Percentiles rank a stretch among this genome's conserved stretches.
phyloP scores from a whole-genome alignment of 441 rosid species.

The Biscutella laevigata region DNA sequence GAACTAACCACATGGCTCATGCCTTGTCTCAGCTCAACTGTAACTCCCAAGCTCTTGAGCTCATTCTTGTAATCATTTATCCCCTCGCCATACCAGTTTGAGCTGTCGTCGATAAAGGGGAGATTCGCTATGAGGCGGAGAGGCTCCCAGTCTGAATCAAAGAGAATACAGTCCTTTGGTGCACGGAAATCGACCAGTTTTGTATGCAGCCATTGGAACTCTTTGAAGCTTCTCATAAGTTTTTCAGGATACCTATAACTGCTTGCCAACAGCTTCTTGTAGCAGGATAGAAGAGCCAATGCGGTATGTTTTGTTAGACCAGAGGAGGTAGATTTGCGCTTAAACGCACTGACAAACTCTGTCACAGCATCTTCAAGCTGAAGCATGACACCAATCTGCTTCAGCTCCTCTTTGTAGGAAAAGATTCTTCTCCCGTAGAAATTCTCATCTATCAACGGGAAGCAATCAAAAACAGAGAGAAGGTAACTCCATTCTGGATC shows the following conservation, averaged over 20 bases:
- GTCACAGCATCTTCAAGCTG: slow-evolving; percentile 41
- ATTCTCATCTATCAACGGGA: slow-evolving; percentile 35
- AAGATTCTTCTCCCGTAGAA: slow-evolving; percentile 35
- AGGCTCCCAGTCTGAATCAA: slow-evolving; percentile 44
- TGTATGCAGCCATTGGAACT: slow-evolving; percentile 48
- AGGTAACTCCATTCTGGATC: slow-evolving; percentile 52
- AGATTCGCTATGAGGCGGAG: slow-evolving; percentile 43
- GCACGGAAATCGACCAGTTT: slow-evolving; percentile 41
- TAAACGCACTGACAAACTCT: slow-evolving; percentile 31
- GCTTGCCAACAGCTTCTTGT: slow-evolving; percentile 29
- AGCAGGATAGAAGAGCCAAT: slow-evolving; percentile 38
- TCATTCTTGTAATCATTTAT: slow-evolving; percentile 37
- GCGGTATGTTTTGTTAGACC: slow-evolving; percentile 32
- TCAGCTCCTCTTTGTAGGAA: slow-evolving; percentile 33
- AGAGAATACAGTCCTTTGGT: slow-evolving; percentile 52
- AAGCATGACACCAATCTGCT: slow-evolving; percentile 36
- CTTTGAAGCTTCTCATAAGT: slow-evolving; percentile 26
- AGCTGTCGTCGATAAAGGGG: slow-evolving; percentile 47
- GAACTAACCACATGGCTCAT: slow-evolving; percentile 35
- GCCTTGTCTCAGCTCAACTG: slow-evolving; percentile 36
- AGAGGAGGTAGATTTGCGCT: slow-evolving; percentile 27
- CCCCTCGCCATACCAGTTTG: slow-evolving; percentile 33
- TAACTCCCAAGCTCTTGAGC: slow-evolving; percentile 41
- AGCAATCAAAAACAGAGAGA: slow-evolving; percentile 34
- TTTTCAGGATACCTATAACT: slow-evolving; percentile 24